Base-by-base conservation (phyloP, 441 rosid genomes). In the Erodium texanum region DNA sequence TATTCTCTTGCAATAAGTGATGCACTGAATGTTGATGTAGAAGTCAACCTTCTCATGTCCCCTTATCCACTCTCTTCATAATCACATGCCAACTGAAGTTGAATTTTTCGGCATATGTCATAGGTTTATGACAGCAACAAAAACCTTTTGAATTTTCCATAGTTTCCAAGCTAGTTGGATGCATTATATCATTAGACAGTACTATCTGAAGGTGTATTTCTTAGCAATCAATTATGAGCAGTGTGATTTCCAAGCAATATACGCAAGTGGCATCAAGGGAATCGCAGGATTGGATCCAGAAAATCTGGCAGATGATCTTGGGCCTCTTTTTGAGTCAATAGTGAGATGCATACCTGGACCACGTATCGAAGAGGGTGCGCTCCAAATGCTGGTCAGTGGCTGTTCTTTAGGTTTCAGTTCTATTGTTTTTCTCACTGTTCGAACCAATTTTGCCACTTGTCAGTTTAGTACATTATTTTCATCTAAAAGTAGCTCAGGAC, bases 281-380 rank as follows among this genome's bases (percentile, higher is more conserved):
- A 86, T 79, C 82, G 96, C 99, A 14, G 97, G 99, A 73, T 86
- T 93, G 73, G 75, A 90, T 67, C 90, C 99, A 38, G 97, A 89
- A 50, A 80, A 84, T 75, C 87, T 93, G 84, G 81, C 92, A 24
- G 97, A 91, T 16, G 99, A 91, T 76, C 93, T 93, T 32, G 96
- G 97, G 64, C 93, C 99, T 41, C 88, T 91, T 48, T 93, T 93
- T 62, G 97, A 93, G 78, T 58, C 95, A 32, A 78, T 93, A 61
- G 82, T 91, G 76, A 86, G 99, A 89, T 89, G 97, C 88, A 90
- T 93, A 72, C 99, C 96, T 65, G 99, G 97, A 68, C 99, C 99
- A 58, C 80, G 70, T 65, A 91, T 93, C 73, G 82, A 87, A 84
- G 96, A 91, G 70, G 97, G 99, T 65, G 87, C 95, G 68, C 92